Evolutionary conservation across 2,329 filamentous ascomycete genomes (phyloP).

Genomic region (Penicillium hesseltinei): DNA sequence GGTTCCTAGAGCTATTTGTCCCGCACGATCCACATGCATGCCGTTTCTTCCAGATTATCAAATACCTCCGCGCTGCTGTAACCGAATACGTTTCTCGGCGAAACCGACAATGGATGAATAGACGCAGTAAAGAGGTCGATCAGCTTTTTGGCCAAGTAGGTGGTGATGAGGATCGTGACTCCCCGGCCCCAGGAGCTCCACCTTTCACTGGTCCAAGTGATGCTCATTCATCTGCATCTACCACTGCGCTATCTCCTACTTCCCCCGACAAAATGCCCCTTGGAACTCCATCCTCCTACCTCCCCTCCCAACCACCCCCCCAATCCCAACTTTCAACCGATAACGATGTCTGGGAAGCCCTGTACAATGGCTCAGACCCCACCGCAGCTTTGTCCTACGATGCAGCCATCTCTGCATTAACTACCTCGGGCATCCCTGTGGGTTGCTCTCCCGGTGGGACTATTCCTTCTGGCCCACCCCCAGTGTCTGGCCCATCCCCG

Average conservation of each 20-base stretch:
- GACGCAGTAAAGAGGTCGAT: constrained; percentile 40
- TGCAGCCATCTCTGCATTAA: constrained; percentile 33
- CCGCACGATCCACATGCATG: constrained; percentile 39
- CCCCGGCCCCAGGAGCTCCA: constrained; percentile 5
- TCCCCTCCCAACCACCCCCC: constrained; percentile 14
- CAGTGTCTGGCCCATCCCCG: constrained; percentile 28
- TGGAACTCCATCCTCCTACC: constrained; percentile 14
- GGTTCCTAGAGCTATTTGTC: constrained; percentile 34
- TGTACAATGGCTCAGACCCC: constrained; percentile 24
- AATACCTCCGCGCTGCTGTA: constrained; percentile 41
- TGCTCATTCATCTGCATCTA: constrained; percentile 4
- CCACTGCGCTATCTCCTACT: constrained; percentile 23
- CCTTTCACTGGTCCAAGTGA: constrained; percentile 8
- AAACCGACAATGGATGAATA: constrained; percentile 42
- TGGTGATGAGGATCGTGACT: constrained; percentile 12
- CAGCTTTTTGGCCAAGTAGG: constrained; percentile 44
- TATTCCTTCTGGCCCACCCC: constrained; percentile 19
- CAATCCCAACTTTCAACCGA: constrained; percentile 6
- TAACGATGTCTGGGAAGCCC: constrained; percentile 31
- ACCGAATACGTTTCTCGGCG: constrained; percentile 38
- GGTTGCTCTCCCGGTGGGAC: constrained; percentile 34
- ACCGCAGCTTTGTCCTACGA: constrained; percentile 27
- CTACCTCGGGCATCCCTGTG: constrained; percentile 34
- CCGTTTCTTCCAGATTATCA: constrained; percentile 39
- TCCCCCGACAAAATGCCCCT: constrained; percentile 22